Conservation (phyloP, 805 yeast species). For the Saccharomycopsis babjevae region DNA sequence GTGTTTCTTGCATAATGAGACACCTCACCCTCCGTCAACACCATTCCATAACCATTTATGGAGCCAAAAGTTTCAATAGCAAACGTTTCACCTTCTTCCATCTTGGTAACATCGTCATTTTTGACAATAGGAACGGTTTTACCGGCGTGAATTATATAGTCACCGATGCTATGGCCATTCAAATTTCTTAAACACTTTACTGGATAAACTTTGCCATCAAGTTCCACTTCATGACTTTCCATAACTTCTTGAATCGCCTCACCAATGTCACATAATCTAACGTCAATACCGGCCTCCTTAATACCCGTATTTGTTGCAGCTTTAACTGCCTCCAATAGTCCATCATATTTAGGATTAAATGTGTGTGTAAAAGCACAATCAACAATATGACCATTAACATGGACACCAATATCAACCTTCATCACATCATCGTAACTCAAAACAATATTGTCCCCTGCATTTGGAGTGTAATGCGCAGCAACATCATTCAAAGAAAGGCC, state of each 20-base stretch:
- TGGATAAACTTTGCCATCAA: constrained; percentile 76
- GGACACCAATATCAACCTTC: constrained; percentile 96
- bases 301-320: constrained; percentile 94
- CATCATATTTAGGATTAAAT: constrained; percentile 76
- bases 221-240: constrained; percentile 92
- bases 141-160: constrained; percentile 82
- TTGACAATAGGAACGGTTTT: constrained; percentile 95
- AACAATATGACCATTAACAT: constrained; percentile 85
- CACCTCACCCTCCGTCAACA: constrained; percentile 78
- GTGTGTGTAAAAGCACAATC: constrained; percentile 94
- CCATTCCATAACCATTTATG: constrained; percentile 83
- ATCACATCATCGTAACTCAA: constrained; percentile 81
- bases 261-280: constrained; percentile 88
- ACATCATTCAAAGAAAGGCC: constrained; percentile 87
- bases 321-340: constrained; percentile 69
- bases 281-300: constrained; percentile 90
- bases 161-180: constrained; percentile 88
- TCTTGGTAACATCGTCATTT: constrained; percentile 86
- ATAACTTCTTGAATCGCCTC: constrained; percentile 93
- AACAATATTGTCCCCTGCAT: constrained; percentile 81
- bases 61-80: constrained; percentile 98
- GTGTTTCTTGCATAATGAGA: constrained; percentile 77
- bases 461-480: constrained; percentile 98
- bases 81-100: constrained; percentile 98
- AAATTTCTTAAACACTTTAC: constrained; percentile 85